phyloP scores from a whole-genome alignment of 495 filamentous ascomycete genomes.

The Glonium stellatum region DNA sequence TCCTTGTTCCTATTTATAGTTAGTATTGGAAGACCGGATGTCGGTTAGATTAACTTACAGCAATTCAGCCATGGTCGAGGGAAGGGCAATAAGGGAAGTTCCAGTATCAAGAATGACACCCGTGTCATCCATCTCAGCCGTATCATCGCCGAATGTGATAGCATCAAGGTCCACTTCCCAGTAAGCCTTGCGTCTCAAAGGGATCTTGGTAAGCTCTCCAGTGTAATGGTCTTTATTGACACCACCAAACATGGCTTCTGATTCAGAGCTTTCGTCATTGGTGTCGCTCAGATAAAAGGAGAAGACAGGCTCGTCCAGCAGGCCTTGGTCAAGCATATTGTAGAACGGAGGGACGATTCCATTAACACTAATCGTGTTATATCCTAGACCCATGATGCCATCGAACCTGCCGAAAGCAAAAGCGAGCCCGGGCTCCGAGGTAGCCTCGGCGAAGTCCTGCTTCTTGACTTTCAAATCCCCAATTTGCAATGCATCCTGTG shows the following conservation, averaged over 20 bases:
- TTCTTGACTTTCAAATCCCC: constrained; percentile 80
- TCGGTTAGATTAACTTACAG: constrained; percentile 45
- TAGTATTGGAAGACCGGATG: constrained; percentile 7
- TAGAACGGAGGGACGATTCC: constrained; percentile 92
- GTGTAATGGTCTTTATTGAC: constrained; percentile 79
- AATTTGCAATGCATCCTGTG: constrained; percentile 75
- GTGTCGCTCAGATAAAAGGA: constrained; percentile 88
- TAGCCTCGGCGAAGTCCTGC: constrained; percentile 94
- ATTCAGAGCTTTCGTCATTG: constrained; percentile 65
- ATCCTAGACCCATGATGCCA: constrained; percentile 94
- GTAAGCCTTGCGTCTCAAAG: constrained; percentile 95
- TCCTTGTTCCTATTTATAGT: constrained; percentile 63
- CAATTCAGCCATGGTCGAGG: constrained; percentile 86
- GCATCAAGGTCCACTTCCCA: constrained; percentile 97
- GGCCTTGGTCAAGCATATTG: constrained; percentile 81
- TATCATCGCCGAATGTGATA: constrained; percentile 76
- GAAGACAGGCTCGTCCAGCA: constrained; percentile 88
- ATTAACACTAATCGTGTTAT: constrained; percentile 93
- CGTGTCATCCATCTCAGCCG: constrained; percentile 83
- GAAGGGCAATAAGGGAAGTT: constrained; percentile 95
- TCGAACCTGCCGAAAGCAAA: constrained; percentile 99
- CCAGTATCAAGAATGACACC: constrained; percentile 98
- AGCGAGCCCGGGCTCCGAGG: constrained; percentile 85
- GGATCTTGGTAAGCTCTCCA: constrained; percentile 86
- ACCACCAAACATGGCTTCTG: constrained; percentile 88